Evolutionary conservation across 768 basidiomycete genomes (phyloP).

Genomic region (Leccinellum albellum): DNA sequence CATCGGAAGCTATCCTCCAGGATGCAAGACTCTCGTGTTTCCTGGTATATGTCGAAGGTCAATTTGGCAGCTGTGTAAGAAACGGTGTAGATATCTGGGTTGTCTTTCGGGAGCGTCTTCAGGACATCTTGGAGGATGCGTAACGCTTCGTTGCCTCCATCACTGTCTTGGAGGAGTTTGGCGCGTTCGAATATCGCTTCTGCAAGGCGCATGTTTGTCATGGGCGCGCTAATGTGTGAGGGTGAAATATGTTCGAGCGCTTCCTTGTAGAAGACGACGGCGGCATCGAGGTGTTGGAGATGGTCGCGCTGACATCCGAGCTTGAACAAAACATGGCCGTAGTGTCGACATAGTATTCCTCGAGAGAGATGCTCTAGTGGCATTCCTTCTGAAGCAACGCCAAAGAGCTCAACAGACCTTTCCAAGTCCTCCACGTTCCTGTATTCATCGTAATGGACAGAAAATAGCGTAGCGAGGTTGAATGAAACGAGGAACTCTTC

Average conservation of each 20-base stretch:
- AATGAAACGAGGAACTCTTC: conserved; percentile 4
- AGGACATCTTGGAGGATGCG: neutral
- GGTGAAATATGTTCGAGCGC: conserved; percentile 6
- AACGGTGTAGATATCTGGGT: neutral
- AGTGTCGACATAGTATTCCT: conserved; percentile 3
- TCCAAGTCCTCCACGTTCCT: conserved; percentile 11
- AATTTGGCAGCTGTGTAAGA: neutral
- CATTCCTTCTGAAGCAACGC: conserved; percentile 4
- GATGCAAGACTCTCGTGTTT: neutral
- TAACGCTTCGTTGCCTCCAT: conserved; percentile 1
- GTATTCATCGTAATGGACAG: conserved; percentile 3
- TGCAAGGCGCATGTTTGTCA: neutral
- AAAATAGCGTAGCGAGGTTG: conserved; percentile 11
- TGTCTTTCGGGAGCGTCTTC: conserved; percentile 7
- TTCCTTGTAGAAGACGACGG: conserved; percentile 8
- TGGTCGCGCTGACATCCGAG: conserved; percentile 2
- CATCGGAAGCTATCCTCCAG: conserved; percentile 14
- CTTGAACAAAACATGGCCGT: conserved; percentile 9
- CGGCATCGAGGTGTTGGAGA: conserved; percentile 3
- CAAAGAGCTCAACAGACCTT: conserved; percentile 13
- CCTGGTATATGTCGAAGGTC: neutral
- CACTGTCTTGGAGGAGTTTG: neutral
- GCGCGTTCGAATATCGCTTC: conserved; percentile 3
- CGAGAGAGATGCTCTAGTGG: conserved; percentile 11
- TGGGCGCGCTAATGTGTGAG: conserved; percentile 8